Percentiles rank a stretch among this genome's conserved stretches.
Conservation (phyloP, 768 basidiomycete genomes). For the Suillus paluster region DNA sequence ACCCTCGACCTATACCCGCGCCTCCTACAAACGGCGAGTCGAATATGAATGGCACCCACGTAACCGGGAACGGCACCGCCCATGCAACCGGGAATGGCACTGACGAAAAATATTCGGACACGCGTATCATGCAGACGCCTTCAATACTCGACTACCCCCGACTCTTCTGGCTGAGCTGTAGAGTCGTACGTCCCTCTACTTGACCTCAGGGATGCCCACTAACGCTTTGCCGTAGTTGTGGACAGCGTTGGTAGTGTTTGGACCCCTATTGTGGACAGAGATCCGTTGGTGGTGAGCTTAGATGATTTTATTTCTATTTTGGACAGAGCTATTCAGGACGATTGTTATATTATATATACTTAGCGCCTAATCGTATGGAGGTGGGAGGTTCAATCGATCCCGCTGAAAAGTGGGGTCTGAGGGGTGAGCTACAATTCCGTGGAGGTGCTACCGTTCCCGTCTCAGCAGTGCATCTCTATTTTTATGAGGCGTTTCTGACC, state of each 20-base stretch:
- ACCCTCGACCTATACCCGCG: conserved; percentile 45
- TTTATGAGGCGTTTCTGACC: no score
- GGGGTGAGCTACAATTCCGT: no score
- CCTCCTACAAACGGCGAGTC: conserved; percentile 22
- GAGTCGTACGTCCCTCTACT: conserved; percentile 61
- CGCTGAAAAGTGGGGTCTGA: no score
- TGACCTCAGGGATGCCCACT: neutral
- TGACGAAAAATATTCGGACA: conserved; percentile 27
- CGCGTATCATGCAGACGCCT: conserved; percentile 46
- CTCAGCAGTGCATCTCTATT: no score
- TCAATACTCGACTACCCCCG: conserved; percentile 68
- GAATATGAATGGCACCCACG: neutral
- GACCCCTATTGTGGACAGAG: conserved; percentile 88
- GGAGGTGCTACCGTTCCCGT: neutral
- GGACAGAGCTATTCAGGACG: no score
- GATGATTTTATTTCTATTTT: neutral
- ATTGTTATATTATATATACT: neutral
- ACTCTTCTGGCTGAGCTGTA: conserved; percentile 62
- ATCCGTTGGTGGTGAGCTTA: conserved; percentile 66
- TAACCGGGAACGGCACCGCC: no score
- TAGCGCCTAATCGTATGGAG: neutral
- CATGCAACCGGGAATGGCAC: neutral
- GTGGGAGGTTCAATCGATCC: no score
- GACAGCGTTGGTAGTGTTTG: conserved; percentile 88
- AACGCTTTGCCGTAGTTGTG: conserved; percentile 64